Percentiles rank a stretch among this genome's conserved stretches.
Conservation (phyloP, 1,139 yeast species). For the Sugiyamaella japonica region DNA sequence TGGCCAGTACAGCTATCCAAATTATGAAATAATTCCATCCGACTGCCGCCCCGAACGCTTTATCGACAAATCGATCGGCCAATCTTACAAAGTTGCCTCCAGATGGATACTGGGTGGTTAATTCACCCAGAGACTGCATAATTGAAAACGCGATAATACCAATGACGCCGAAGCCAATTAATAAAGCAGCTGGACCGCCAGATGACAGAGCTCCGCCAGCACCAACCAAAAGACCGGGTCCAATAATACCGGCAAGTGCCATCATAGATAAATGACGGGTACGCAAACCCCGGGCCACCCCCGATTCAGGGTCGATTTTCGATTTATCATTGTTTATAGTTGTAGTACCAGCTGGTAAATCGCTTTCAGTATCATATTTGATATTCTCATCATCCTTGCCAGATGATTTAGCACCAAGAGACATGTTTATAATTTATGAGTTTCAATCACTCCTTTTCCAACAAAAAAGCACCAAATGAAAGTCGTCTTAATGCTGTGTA, state of each 20-base stretch:
- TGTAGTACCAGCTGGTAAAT: not conserved
- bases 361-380: not conserved
- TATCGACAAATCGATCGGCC: conserved; percentile 58
- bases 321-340: conserved; percentile 6
- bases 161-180: conserved; percentile 57
- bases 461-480: no score
- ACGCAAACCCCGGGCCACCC: conserved; percentile 51
- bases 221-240: conserved; percentile 68
- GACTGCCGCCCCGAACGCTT: conserved; percentile 59
- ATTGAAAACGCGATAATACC: conserved; percentile 60
- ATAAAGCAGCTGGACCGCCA: conserved; percentile 66
- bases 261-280: conserved; percentile 58
- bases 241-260: conserved; percentile 66
- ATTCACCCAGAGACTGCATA: conserved; percentile 64
- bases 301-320: conserved; percentile 40
- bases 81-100: conserved; percentile 64
- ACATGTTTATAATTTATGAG: not conserved
- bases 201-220: conserved; percentile 58
- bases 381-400: not conserved
- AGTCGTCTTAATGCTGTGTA: not conserved
- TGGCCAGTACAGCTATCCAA: conserved; percentile 61
- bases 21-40: conserved; percentile 65
- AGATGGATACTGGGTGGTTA: conserved; percentile 61
- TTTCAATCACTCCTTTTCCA: not conserved
- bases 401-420: not conserved